phyloP scores from a whole-genome alignment of 305 asterid genomes.

The Solanum aculeatissimum region DNA sequence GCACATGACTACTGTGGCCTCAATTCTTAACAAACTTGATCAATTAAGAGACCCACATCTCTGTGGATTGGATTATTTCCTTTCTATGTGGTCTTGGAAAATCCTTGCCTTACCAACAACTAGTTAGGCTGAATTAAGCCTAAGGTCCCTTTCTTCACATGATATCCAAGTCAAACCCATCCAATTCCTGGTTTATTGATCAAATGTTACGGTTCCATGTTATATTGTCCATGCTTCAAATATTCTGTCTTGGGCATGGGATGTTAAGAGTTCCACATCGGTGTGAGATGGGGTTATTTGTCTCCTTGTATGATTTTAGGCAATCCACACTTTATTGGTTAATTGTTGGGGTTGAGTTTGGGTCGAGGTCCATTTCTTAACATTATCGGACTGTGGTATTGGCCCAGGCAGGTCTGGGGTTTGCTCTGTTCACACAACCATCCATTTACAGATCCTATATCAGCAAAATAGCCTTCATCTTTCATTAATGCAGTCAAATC shows the following conservation, averaged over 20 bases:
- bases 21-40: not conserved
- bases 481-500: constrained; percentile 17
- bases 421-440: not conserved
- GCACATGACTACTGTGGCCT: not conserved
- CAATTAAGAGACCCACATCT: not conserved
- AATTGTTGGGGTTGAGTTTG: not conserved
- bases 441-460: not conserved
- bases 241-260: not conserved
- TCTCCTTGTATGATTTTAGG: not conserved
- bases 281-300: not conserved
- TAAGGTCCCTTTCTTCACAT: not conserved
- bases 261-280: not conserved
- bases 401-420: not conserved
- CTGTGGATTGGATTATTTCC: not conserved
- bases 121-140: not conserved
- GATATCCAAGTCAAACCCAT: not conserved
- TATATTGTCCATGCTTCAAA: not conserved
- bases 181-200: not conserved
- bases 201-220: not conserved
- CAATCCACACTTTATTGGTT: not conserved
- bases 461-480: constrained; percentile 9
- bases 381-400: not conserved
- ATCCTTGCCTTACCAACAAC: not conserved
- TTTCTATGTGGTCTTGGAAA: not conserved
- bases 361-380: not conserved